A percentile compares a stretch with the other conserved stretches of the same genome.
Conservation (phyloP, 495 filamentous ascomycete species). For the Amphirosellinia nigrospora region DNA sequence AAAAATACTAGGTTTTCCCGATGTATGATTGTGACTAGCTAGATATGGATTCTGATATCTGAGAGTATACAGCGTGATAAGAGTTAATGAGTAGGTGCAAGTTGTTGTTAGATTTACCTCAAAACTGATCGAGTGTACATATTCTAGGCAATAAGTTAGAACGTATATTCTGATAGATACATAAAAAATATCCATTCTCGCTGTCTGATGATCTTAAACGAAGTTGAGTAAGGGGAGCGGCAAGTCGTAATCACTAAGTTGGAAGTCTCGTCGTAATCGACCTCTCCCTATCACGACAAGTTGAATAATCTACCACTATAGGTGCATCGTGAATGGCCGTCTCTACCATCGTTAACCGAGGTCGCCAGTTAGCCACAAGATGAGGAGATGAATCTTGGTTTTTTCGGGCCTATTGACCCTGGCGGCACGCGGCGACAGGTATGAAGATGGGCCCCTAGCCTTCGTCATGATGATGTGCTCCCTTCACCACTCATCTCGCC, state of each 20-base stretch:
- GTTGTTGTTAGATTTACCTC: not conserved
- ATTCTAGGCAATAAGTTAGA: too few relatives aligned
- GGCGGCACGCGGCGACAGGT: not conserved
- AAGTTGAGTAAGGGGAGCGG: not conserved
- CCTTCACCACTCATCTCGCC: not conserved
- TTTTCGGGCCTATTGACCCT: slow-evolving; percentile 10
- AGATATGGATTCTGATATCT: not conserved
- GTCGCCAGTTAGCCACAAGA: not conserved
- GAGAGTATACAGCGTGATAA: not conserved
- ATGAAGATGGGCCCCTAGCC: not conserved
- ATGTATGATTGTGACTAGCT: not conserved
- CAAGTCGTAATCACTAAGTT: not conserved
- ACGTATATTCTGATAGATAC: not conserved
- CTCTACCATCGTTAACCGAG: not conserved
- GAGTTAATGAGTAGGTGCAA: not conserved
- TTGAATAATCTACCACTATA: not conserved
- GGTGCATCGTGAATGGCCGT: not conserved
- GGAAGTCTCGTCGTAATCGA: not conserved
- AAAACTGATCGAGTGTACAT: not conserved
- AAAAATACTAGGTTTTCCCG: too few relatives aligned
- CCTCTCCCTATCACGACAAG: not conserved
- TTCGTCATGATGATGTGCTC: not conserved
- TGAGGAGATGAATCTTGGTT: not conserved
- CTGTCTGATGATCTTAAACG: not conserved
- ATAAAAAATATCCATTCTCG: not conserved